Evolutionary conservation across 177 flowering plant species (phyloP), one percentile per base, ranked within the genome.

Genomic region (Vitis hybrid): DNA sequence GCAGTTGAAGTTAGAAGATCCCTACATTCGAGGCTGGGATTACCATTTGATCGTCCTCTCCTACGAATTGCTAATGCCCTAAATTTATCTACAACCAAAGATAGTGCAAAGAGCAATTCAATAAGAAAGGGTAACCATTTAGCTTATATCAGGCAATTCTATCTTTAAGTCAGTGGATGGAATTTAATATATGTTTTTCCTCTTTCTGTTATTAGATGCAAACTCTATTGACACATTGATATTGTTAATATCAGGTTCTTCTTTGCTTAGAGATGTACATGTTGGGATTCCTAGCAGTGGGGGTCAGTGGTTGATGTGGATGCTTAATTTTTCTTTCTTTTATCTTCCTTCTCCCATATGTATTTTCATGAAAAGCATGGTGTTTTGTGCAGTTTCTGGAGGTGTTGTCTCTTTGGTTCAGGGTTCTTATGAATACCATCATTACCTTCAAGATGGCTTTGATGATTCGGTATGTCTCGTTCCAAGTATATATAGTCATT

Each of bases 381-480:
- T 60, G 6, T 63, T 69, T 71, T 60, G 15, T 81, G 78, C 89
- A 92, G 97, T 94, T 75, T 83, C 90, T 65, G 94, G 97, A 19
- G 99, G 97, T 19, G 11, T 70, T 52, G 72, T 75, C 60, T 90
- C 99, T 73, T 73, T 86, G 70, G 78, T 89, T 70, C 93, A 94
- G 79, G 99, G 99, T 66, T 92, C 99, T 57, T 94, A 94, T 83
- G 94, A 88, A 66, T 92, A 94, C 73, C 70, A 90, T 79, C 98
- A 94, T 73, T 94, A 94, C 77, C 97, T 94, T 79, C 98, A 94
- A 76, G 89, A 89, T 82, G 90, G 90, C 51, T 85, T 84, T 77
- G 92, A 94, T 86, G 97, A 94, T 81, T 88, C 86, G 80, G 98
- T 94, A 90, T 56, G 69, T 26, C 19, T 10, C 16, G 31, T 70